Base-by-base conservation (phyloP, 202 grass and related monocot genomes). In the Setaria viridis region DNA sequence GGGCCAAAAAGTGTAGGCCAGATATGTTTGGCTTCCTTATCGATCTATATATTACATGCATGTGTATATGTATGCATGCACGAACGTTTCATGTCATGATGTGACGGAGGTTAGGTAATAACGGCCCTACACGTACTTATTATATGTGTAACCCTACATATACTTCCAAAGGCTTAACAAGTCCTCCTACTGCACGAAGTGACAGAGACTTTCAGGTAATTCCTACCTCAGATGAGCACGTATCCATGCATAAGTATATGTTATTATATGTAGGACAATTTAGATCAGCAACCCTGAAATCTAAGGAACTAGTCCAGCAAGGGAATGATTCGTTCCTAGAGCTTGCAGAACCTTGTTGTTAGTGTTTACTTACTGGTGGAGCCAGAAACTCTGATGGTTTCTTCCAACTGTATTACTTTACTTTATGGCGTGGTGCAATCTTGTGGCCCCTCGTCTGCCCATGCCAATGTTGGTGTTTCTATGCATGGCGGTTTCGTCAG, bases 131-230 rank as follows among this genome's bases (percentile, higher is more conserved):
- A 71, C 25, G 25, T 25, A 25, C 67, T 77, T 84, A 41, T 14
- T 39, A 59, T 25, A 34, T 67, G 54, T 76, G 9, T 25, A 48
- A 42, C 35, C 33, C 67, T 63, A 65, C 45, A 19, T 14, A 70
- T 45, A 67, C 67, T 82, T 62, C 54, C 45, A 77, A 12, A 39
- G 50, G 33, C 55, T 71, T 81, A 68, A 43, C 53, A 63, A 21
- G 48, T 13, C 39, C 39, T 41, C 39, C 39, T 39, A 42, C 45
- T 3, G 20, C 86, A 82, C 2, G 74, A 84, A 67, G 80, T 78
- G 21, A 25, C 56, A 74, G 83, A 79, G 7, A 25, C 50, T 78
- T 88, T 88, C 58, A 19, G 25, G 32, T n/a, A 79, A 56, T 88
- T 78, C 73, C 6, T 71, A 42, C 62, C 6, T 76, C 42, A 71